A percentile compares a stretch with the other conserved stretches of the same genome.
Evolutionary conservation across 1,284 basidiomycete species (phyloP).

Genomic region (Melanopsichium pennsylvanicum): DNA sequence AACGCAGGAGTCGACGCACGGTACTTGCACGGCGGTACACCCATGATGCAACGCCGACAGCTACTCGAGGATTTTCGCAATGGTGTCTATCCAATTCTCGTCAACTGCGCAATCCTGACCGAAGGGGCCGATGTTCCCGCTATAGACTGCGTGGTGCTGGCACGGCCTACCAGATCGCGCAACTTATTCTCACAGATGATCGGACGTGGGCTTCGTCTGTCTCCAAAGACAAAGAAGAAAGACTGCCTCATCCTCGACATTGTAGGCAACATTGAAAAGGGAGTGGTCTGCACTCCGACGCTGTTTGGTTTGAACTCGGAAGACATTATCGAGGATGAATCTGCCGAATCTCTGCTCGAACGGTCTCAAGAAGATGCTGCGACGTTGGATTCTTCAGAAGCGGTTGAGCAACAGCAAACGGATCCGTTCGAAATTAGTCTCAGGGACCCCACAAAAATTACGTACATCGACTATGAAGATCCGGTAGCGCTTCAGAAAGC

Average conservation of each 20-base stretch:
- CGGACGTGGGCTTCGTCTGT: constrained; percentile 87
- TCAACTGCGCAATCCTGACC: constrained; percentile 87
- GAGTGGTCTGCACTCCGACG: constrained; percentile 81
- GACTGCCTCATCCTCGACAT: constrained; percentile 92
- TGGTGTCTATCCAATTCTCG: constrained; percentile 81
- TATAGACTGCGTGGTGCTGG: constrained; percentile 88
- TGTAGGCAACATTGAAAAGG: constrained; percentile 79
- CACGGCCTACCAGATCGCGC: constrained; percentile 77
- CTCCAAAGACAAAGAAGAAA: constrained; percentile 79
- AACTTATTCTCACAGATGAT: constrained; percentile 97
- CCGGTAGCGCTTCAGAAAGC: constrained; percentile 71
- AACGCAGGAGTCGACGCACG: constrained; percentile 84
- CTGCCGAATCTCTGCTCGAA: constrained; percentile 26
- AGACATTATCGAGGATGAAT: constrained; percentile 71
- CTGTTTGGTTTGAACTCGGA: constrained; percentile 85
- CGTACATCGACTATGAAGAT: constrained; percentile 81
- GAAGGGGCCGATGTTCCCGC: constrained; percentile 62
- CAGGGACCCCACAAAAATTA: constrained; percentile 70
- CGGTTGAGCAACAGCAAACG: no score
- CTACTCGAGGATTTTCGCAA: constrained; percentile 76
- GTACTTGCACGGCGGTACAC: constrained; percentile 76
- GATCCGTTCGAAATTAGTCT: constrained; percentile 24
- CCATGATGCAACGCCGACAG: constrained; percentile 73
- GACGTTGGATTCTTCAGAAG: no score
- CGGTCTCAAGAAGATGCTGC: constrained; percentile 18